Evolutionary conservation across 805 yeast species (phyloP).

Genomic region (Vanderwaltozyma polyspora): DNA sequence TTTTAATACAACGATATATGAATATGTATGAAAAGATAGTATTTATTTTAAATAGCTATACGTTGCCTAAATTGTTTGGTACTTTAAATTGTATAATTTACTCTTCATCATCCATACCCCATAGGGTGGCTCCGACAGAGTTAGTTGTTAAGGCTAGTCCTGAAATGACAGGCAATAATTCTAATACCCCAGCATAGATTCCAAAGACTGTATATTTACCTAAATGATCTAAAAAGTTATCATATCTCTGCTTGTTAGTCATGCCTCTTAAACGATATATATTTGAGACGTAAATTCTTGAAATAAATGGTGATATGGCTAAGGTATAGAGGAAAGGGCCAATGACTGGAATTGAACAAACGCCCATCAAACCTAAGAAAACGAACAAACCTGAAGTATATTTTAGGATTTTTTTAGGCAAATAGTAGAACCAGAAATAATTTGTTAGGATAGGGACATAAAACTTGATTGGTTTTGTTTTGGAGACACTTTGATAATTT

Average conservation of each 20-base stretch:
- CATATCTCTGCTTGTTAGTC: slow-evolving; percentile 13
- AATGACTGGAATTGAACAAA: slow-evolving; percentile 20
- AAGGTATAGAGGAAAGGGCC: slow-evolving; percentile 23
- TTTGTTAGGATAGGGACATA: slow-evolving; percentile 18
- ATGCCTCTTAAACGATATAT: slow-evolving; percentile 13
- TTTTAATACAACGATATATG: too few species aligned
- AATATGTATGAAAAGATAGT: too few species aligned
- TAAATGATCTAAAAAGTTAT: slow-evolving; percentile 15
- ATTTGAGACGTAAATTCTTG: slow-evolving; percentile 21
- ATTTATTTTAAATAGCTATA: neutral
- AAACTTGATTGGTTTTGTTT: slow-evolving; percentile 16
- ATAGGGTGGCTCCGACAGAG: slow-evolving; percentile 17
- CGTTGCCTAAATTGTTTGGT: neutral
- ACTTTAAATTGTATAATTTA: too few species aligned
- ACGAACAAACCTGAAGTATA: slow-evolving; percentile 11
- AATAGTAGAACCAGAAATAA: slow-evolving; percentile 22
- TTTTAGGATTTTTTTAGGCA: slow-evolving; percentile 18
- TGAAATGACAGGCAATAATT: slow-evolving; percentile 21
- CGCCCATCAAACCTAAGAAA: slow-evolving; percentile 8
- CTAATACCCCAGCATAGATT: slow-evolving; percentile 19
- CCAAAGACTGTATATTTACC: slow-evolving; percentile 25
- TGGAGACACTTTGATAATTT: slow-evolving; percentile 1
- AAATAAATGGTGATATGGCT: slow-evolving; percentile 19
- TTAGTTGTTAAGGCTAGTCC: slow-evolving; percentile 18
- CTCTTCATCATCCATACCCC: slow-evolving; percentile 9